A percentile compares a stretch with the other conserved stretches of the same genome.
phyloP scores from a whole-genome alignment of 106 monocot genomes.

The Apostasia ramifera region DNA sequence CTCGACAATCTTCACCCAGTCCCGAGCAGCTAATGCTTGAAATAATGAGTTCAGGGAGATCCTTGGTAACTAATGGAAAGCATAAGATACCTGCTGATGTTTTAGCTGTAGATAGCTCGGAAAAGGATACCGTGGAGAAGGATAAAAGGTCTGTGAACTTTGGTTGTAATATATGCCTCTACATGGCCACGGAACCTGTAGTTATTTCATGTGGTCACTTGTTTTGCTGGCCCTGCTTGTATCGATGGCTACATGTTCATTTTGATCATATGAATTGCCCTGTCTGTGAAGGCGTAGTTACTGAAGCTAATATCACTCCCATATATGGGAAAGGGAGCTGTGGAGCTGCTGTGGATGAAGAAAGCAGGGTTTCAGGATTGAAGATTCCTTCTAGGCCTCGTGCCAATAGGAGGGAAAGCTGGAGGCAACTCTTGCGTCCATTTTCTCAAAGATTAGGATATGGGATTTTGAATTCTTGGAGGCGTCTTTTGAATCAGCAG shows the following conservation, averaged over 20 bases:
- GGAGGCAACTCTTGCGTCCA: conserved; percentile 8
- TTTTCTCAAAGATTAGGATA: background rate
- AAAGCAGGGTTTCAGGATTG: background rate
- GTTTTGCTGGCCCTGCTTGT: conserved; percentile 24
- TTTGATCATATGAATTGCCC: conserved; percentile 8
- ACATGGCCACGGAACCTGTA: conserved; percentile 15
- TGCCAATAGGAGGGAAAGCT: conserved; percentile 9
- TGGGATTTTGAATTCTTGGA: background rate
- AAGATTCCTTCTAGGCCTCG: conserved; percentile 14
- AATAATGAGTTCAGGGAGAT: background rate
- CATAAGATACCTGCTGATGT: background rate
- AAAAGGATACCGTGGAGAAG: conserved; percentile 6
- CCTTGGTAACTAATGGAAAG: background rate
- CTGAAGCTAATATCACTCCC: conserved; percentile 11
- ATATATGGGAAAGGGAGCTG: conserved; percentile 19
- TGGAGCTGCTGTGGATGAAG: conserved; percentile 3
- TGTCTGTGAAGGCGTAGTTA: conserved; percentile 14
- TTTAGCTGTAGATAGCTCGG: background rate
- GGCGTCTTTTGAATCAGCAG: background rate
- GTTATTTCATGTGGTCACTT: conserved; percentile 21
- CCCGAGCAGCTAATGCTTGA: conserved; percentile 8
- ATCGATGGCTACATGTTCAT: conserved; percentile 16
- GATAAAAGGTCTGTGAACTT: conserved; percentile 1
- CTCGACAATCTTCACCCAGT: conserved; percentile 1
- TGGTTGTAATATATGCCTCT: conserved; percentile 18